Percentiles rank a stretch among this genome's conserved stretches.
These are phyloP conservation scores for Aspergillus sp. DNA, from an alignment of 2,329 filamentous ascomycete genomes.

Conservation along the genomic window DNA sequence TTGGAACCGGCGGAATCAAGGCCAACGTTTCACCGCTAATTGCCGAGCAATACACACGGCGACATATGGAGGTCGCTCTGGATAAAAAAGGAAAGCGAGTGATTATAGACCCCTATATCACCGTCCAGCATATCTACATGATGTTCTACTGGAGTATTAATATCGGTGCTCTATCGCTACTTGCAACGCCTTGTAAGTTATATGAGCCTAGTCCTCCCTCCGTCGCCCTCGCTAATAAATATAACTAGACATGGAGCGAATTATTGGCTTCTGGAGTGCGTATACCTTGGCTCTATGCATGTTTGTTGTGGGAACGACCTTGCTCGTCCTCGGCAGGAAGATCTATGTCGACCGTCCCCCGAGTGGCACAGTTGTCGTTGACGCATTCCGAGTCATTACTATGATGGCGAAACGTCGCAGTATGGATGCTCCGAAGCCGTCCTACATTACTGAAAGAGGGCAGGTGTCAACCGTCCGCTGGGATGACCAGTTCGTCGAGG, in stretches of 20 bases:
- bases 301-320: slow-evolving; percentile 52
- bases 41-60: slow-evolving; percentile 56
- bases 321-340: slow-evolving; percentile 41
- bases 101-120: slow-evolving; percentile 57
- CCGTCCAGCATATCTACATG: slow-evolving; percentile 61
- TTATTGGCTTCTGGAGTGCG: slow-evolving; percentile 58
- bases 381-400: slow-evolving; percentile 54
- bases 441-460: slow-evolving; percentile 48
- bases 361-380: slow-evolving; percentile 55
- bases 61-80: slow-evolving; percentile 41
- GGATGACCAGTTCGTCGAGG: slow-evolving; percentile 63
- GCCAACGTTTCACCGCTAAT: slow-evolving; percentile 53
- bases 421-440: slow-evolving; percentile 57
- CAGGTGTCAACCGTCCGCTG: slow-evolving; percentile 42
- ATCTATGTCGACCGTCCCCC: slow-evolving; percentile 41
- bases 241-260: slow-evolving; percentile 59
- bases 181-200: slow-evolving; percentile 60
- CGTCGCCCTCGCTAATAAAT: too few relatives aligned
- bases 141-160: slow-evolving; percentile 69
- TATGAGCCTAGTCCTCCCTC: too few relatives aligned
- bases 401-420: slow-evolving; percentile 45
- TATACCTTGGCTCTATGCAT: slow-evolving; percentile 54
- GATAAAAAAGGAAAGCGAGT: slow-evolving; percentile 44
- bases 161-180: slow-evolving; percentile 57
- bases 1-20: slow-evolving; percentile 62